A percentile compares a stretch with the other conserved stretches of the same genome.
phyloP scores from a whole-genome alignment of 176 grass and related monocot species.

The Oryza meridionalis region DNA sequence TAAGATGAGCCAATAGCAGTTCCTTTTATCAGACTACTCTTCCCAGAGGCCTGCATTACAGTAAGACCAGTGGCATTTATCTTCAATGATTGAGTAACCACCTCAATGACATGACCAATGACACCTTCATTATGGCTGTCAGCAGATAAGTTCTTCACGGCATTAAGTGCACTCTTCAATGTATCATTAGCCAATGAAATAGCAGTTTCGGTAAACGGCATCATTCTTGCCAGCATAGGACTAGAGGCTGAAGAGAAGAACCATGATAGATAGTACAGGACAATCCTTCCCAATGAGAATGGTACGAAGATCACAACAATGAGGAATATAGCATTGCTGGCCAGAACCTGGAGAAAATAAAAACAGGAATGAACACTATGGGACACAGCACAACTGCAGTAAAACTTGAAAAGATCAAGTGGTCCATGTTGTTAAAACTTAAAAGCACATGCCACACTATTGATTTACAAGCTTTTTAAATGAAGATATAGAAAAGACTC shows the following conservation, averaged over 20 bases:
- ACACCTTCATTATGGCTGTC: constrained; percentile 74
- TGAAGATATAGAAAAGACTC: constrained; percentile 15
- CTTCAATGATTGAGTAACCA: constrained; percentile 80
- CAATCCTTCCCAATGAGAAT: constrained; percentile 94
- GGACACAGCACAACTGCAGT: neutral
- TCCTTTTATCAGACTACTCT: constrained; percentile 59
- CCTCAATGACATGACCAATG: constrained; percentile 73
- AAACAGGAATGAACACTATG: constrained; percentile 12
- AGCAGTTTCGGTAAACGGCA: constrained; percentile 81
- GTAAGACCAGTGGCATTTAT: constrained; percentile 69
- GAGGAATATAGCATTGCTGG: constrained; percentile 99
- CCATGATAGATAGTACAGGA: constrained; percentile 93
- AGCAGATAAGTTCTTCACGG: constrained; percentile 78
- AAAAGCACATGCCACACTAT: neutral
- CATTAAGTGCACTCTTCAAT: constrained; percentile 78
- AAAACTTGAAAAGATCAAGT: neutral
- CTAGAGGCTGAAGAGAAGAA: constrained; percentile 91
- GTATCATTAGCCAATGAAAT: constrained; percentile 87
- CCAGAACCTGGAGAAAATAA: constrained; percentile 71
- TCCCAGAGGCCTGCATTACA: constrained; percentile 58
- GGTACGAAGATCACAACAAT: constrained; percentile 94
- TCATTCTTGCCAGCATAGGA: constrained; percentile 75
- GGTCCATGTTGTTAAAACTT: neutral
- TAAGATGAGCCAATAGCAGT: constrained; percentile 63
- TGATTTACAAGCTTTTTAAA: constrained; percentile 5